These are phyloP conservation scores for Yamadazyma nakazawae DNA, from an alignment of 805 yeast species.

Conservation along the genomic window DNA sequence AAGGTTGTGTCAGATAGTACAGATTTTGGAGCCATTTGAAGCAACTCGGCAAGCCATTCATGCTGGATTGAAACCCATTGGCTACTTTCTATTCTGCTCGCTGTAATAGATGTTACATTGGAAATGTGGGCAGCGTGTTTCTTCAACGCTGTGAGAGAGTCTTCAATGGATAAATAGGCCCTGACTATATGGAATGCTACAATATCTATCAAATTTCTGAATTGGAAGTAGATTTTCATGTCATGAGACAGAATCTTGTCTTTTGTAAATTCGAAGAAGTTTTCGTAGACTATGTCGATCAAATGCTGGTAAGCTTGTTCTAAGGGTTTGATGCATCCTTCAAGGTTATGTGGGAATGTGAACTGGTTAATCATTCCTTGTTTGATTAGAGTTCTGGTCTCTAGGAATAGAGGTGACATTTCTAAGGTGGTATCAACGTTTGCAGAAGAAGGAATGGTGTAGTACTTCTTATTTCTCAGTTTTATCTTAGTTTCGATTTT, in stretches of 20 bases:
- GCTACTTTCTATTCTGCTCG: conserved; percentile 6
- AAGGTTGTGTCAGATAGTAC: conserved; percentile 17
- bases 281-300: conserved; percentile 19
- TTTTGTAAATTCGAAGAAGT: conserved; percentile 13
- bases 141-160: conserved; percentile 54
- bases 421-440: conserved; percentile 26
- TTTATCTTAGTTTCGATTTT: conserved; percentile 29
- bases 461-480: conserved; percentile 36
- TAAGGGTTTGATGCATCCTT: conserved; percentile 24
- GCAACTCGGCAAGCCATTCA: conserved; percentile 60
- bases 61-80: conserved; percentile 65
- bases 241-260: conserved; percentile 27
- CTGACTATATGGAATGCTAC: conserved; percentile 62
- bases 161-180: conserved; percentile 55
- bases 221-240: conserved; percentile 23
- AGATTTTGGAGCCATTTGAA: conserved; percentile 47
- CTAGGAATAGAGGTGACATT: conserved; percentile 36
- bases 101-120: conserved; percentile 30
- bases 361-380: conserved; percentile 34
- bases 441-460: conserved; percentile 28
- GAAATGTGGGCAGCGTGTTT: conserved; percentile 65
- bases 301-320: conserved; percentile 34
- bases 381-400: conserved; percentile 36
- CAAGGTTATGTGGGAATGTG: conserved; percentile 31
- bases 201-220: conserved; percentile 54